Percentiles rank a stretch among this genome's conserved stretches.
These are phyloP conservation scores for Prinsepia uniflora DNA, from an alignment of 306 rosid species.

Conservation along the genomic window DNA sequence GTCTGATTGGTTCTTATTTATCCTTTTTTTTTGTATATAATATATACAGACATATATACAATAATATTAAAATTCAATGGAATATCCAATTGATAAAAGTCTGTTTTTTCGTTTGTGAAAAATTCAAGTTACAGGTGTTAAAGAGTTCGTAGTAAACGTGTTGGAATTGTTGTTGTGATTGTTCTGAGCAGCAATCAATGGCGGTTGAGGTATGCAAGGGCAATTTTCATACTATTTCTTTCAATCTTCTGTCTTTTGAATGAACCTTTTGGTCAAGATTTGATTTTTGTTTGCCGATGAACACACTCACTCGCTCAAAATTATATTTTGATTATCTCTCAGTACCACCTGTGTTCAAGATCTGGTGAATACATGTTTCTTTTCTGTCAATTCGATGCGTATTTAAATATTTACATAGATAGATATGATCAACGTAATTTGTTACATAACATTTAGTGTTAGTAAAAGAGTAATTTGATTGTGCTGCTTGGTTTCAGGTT, in stretches of 20 bases:
- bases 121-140: not conserved
- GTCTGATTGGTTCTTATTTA: not conserved
- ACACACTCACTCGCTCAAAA: not conserved
- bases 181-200: conserved; percentile 16
- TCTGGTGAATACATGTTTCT: not conserved
- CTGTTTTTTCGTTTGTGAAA: not conserved
- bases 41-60: not conserved
- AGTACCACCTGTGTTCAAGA: not conserved
- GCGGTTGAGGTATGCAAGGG: conserved; percentile 27
- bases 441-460: too few species aligned
- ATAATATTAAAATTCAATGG: not conserved
- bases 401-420: not conserved
- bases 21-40: not conserved
- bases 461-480: too few species aligned
- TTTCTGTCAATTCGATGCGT: not conserved
- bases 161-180: not conserved
- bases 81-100: conserved; percentile 9
- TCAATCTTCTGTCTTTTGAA: too few species aligned
- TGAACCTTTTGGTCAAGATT: not conserved
- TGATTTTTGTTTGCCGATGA: not conserved
- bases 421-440: too few species aligned
- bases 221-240: not conserved
- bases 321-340: not conserved
- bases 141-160: not conserved
- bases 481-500: too few species aligned